Conservation (phyloP, 1,139 yeast species). For the Blastobotrys petasosporus region DNA sequence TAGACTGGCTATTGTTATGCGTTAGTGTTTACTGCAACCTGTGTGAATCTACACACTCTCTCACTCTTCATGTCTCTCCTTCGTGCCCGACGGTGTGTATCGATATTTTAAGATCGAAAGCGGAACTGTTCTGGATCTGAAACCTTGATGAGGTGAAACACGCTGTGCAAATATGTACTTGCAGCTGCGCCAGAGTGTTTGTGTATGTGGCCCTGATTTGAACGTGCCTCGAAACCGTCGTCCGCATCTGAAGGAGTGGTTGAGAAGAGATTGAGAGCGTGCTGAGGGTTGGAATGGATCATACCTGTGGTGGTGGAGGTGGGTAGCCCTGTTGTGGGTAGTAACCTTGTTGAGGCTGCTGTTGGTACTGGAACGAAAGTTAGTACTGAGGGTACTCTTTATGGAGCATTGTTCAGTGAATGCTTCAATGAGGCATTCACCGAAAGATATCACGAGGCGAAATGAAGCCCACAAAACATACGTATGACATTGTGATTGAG, state of each 20-base stretch:
- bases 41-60: background rate
- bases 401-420: background rate
- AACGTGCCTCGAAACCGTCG: too few relatives aligned
- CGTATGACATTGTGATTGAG: too few relatives aligned
- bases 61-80: background rate
- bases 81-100: too few relatives aligned
- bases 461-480: background rate
- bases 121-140: too few relatives aligned
- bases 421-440: background rate
- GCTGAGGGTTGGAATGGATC: too few relatives aligned
- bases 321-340: conserved; percentile 22
- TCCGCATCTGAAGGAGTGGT: too few relatives aligned
- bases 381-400: background rate
- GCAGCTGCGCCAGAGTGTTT: too few relatives aligned
- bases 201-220: too few relatives aligned
- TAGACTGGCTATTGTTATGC: conserved; percentile 21
- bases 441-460: background rate
- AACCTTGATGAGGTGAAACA: too few relatives aligned
- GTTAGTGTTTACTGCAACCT: background rate
- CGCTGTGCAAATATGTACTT: too few relatives aligned
- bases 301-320: conserved; percentile 20
- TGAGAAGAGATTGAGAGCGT: too few relatives aligned
- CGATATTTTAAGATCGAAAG: too few relatives aligned
- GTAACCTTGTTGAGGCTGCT: conserved; percentile 28
- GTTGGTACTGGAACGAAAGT: conserved; percentile 19